Evolutionary conservation across 2,329 filamentous ascomycete genomes (phyloP).

Genomic region (Ceratocystis smalleyi): DNA sequence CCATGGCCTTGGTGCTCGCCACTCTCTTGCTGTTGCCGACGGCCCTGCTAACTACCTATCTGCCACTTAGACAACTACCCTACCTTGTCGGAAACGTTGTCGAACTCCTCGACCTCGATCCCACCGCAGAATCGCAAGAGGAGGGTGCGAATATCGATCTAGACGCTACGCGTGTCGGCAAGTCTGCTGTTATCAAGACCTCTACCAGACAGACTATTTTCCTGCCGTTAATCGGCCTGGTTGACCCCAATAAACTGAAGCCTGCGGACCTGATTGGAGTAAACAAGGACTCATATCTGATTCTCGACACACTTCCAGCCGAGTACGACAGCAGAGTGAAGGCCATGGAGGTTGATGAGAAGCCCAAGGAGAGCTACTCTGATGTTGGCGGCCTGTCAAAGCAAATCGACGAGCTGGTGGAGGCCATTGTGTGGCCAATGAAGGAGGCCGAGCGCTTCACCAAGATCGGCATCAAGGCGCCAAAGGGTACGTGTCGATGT

Average conservation of each 20-base stretch:
- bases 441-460: constrained; percentile 98
- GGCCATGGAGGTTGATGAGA: constrained; percentile 99
- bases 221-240: constrained; percentile 86
- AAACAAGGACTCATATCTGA: constrained; percentile 97
- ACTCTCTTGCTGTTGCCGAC: too few species aligned
- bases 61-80: constrained; percentile 63
- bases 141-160: constrained; percentile 98
- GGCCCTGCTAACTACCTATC: neutral
- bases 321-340: constrained; percentile 99
- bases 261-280: constrained; percentile 94
- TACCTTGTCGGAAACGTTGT: constrained; percentile 98
- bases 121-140: constrained; percentile 86
- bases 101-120: constrained; percentile 89
- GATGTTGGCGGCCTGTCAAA: constrained; percentile 96
- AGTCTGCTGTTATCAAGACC: constrained; percentile 98
- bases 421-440: constrained; percentile 99
- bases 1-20: too few species aligned
- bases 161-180: constrained; percentile 89
- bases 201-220: constrained; percentile 98
- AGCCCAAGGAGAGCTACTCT: constrained; percentile 96
- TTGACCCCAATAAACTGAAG: constrained; percentile 88
- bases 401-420: constrained; percentile 96
- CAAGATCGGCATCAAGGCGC: constrained; percentile 99
- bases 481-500: constrained; percentile 60
- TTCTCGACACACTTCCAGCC: constrained; percentile 87